Evolutionary conservation across 495 filamentous ascomycete species (phyloP).

Genomic region (Parmelia sp.): DNA sequence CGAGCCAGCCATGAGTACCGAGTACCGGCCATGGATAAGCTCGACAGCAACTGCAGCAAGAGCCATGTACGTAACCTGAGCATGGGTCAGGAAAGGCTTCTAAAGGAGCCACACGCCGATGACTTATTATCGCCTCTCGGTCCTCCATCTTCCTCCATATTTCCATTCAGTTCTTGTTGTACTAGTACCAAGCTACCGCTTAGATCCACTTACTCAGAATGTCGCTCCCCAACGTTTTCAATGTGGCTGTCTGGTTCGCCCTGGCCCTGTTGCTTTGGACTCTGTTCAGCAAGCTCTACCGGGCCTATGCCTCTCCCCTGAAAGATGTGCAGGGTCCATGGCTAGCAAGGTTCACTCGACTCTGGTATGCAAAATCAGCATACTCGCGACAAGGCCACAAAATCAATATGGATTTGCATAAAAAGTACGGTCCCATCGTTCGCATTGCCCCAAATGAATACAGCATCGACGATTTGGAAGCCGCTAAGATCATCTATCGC

Average conservation of each 20-base stretch:
- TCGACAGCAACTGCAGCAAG: too few relatives aligned
- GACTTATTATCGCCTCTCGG: not conserved
- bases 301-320: slow-evolving; percentile 28
- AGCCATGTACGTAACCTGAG: not conserved
- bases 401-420: slow-evolving; percentile 43
- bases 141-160: not conserved
- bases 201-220: not conserved
- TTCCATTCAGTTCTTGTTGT: not conserved
- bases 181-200: not conserved
- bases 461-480: slow-evolving; percentile 40
- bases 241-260: not conserved
- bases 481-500: slow-evolving; percentile 42
- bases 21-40: too few relatives aligned
- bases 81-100: not conserved
- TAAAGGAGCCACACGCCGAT: not conserved
- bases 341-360: slow-evolving; percentile 46
- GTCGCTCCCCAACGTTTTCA: not conserved
- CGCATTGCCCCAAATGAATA: slow-evolving; percentile 46
- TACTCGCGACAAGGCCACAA: slow-evolving; percentile 39
- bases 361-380: slow-evolving; percentile 49
- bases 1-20: not conserved
- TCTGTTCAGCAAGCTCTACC: not conserved
- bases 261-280: not conserved
- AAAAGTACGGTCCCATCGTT: slow-evolving; percentile 37
- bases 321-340: slow-evolving; percentile 47